Conservation (phyloP, 83 land plant genomes). For the Picea mariana region DNA sequence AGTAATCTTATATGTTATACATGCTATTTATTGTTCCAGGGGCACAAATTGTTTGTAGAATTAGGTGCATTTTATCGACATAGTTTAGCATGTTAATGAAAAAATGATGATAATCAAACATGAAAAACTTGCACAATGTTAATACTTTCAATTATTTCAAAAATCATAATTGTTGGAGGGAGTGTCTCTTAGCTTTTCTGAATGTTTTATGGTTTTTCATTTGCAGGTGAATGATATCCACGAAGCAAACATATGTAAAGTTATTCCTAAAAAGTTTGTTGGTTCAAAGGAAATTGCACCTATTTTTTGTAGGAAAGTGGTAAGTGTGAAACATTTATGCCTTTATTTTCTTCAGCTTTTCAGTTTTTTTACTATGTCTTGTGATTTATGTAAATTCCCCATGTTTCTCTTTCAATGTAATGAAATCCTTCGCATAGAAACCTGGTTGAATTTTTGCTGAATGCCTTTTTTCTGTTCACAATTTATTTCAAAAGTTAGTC, state of each 20-base stretch:
- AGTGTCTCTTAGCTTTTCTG: neutral
- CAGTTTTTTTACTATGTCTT: neutral
- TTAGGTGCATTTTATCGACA: too few species aligned
- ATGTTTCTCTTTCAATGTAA: too few species aligned
- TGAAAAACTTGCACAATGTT: neutral
- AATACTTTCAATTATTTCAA: neutral
- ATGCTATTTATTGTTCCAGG: too few species aligned
- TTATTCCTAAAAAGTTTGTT: slow-evolving; percentile 86
- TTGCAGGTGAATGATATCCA: slow-evolving; percentile 70
- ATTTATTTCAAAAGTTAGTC: too few species aligned
- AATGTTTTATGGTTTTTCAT: neutral
- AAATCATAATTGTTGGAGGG: neutral
- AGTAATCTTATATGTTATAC: too few species aligned
- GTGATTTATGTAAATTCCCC: too few species aligned
- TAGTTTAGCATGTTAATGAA: too few species aligned
- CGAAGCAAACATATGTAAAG: slow-evolving; percentile 76
- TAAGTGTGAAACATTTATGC: slow-evolving; percentile 15
- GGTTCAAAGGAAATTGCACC: slow-evolving; percentile 94
- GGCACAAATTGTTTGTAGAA: too few species aligned
- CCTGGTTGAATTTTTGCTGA: too few species aligned
- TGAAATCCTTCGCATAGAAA: too few species aligned
- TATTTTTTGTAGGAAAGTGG: slow-evolving; percentile 36
- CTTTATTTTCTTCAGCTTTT: slow-evolving; percentile 40
- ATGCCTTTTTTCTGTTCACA: too few species aligned
- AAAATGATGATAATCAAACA: too few species aligned